Conservation (phyloP, 768 basidiomycete species). For the Exidia glandulosa region DNA sequence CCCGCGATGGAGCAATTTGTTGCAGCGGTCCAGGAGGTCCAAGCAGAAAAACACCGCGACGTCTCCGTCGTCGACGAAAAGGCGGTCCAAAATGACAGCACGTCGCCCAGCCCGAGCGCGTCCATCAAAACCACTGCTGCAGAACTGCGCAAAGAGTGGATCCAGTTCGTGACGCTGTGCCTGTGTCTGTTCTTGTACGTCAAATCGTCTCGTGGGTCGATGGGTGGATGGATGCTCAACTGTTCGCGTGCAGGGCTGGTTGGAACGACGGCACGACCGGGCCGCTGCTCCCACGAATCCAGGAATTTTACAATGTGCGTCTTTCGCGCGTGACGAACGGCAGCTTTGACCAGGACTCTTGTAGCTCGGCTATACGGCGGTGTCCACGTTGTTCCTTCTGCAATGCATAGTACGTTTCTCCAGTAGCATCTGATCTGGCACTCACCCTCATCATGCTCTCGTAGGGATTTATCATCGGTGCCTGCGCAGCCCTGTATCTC, state of each 20-base stretch:
- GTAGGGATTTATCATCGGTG: constrained; percentile 6
- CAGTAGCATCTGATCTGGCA: background rate
- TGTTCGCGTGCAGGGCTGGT: too few relatives aligned
- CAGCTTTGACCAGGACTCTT: background rate
- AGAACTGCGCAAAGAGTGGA: background rate
- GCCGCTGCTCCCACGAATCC: constrained; percentile 5
- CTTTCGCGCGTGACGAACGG: too few relatives aligned
- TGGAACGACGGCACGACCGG: constrained; percentile 47
- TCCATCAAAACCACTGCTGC: too few relatives aligned
- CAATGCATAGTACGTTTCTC: background rate
- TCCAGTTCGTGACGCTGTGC: constrained; percentile 48
- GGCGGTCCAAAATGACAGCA: too few relatives aligned
- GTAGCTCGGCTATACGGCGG: constrained; percentile 2
- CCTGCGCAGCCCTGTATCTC: constrained; percentile 3
- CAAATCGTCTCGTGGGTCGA: too few relatives aligned
- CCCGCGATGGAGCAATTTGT: too few relatives aligned
- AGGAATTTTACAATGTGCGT: constrained; percentile 6
- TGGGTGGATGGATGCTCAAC: too few relatives aligned
- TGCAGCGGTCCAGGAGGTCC: too few relatives aligned
- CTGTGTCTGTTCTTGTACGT: constrained; percentile 43
- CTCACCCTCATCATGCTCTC: too few relatives aligned
- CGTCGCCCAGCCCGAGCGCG: too few relatives aligned
- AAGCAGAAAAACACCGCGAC: too few relatives aligned
- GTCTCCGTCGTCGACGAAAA: too few relatives aligned
- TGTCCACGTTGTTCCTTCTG: constrained; percentile 5